These are phyloP conservation scores for Iberis pinnata DNA, from an alignment of 345 rosid genomes.

Conservation along the genomic window DNA sequence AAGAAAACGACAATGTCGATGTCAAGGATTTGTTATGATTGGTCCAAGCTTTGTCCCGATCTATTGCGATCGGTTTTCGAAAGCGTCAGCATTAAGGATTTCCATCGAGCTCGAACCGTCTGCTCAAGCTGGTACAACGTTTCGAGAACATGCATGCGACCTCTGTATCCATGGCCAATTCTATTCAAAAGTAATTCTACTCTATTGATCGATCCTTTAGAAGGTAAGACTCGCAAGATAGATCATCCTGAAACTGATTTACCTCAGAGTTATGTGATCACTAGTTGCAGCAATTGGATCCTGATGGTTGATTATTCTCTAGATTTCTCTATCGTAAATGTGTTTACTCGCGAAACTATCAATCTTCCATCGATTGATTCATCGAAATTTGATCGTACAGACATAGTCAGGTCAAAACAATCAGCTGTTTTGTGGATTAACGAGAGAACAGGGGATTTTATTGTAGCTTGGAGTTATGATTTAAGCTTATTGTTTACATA, in stretches of 20 bases:
- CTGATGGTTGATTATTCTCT: neutral
- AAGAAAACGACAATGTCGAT: too few relatives aligned
- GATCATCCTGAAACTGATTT: slow-evolving; percentile 1
- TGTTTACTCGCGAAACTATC: slow-evolving; percentile 11
- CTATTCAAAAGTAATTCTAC: neutral
- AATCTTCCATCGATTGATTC: slow-evolving; percentile 12
- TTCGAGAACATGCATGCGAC: slow-evolving; percentile 16
- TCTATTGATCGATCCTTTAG: slow-evolving; percentile 2
- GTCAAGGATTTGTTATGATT: neutral
- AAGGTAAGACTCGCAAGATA: neutral
- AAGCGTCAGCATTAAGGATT: slow-evolving; percentile 3
- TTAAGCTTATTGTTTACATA: neutral
- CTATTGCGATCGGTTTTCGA: slow-evolving; percentile 9
- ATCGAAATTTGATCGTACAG: neutral
- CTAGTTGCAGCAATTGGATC: slow-evolving; percentile 18
- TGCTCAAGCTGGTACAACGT: slow-evolving; percentile 20
- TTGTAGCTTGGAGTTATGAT: neutral
- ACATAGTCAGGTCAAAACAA: neutral
- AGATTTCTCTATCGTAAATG: slow-evolving; percentile 2
- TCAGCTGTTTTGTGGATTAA: slow-evolving; percentile 7
- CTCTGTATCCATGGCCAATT: slow-evolving; percentile 21
- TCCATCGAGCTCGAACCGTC: slow-evolving; percentile 20
- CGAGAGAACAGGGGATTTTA: neutral
- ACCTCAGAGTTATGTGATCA: neutral
- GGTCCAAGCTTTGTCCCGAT: slow-evolving; percentile 23